phyloP scores from a whole-genome alignment of 257 asterid genomes.

The Nicotiana obtusifolia region DNA sequence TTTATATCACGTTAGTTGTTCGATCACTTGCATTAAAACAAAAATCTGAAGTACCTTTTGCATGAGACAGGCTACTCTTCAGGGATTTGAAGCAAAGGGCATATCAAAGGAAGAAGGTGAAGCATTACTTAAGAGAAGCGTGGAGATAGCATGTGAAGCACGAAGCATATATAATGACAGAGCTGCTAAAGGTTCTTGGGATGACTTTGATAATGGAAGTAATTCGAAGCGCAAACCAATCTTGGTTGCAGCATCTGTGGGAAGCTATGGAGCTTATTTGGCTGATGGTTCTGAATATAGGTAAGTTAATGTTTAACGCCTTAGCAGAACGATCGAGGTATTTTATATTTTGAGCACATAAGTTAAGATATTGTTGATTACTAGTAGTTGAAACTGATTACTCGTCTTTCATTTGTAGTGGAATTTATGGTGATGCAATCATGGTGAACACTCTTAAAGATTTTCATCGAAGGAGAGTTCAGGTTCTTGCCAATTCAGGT shows the following conservation, averaged over 20 bases:
- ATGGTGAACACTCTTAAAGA: conserved; percentile 50
- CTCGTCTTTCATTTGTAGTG: conserved; percentile 33
- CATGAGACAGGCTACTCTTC: conserved; percentile 64
- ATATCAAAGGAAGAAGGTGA: conserved; percentile 54
- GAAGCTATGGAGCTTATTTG: conserved; percentile 83
- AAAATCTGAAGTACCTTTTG: not conserved
- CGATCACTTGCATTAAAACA: not conserved
- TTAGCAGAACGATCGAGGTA: not conserved
- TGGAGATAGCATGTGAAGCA: conserved; percentile 68
- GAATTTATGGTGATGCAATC: conserved; percentile 55
- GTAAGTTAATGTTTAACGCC: conserved; percentile 15
- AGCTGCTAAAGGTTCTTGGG: conserved; percentile 46
- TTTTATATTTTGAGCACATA: not conserved
- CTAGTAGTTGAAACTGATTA: not conserved
- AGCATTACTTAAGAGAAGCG: conserved; percentile 51
- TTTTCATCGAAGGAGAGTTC: conserved; percentile 78
- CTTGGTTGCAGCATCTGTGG: conserved; percentile 82
- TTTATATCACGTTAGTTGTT: not conserved
- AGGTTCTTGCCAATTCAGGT: conserved; percentile 68
- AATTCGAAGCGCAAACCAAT: conserved; percentile 26
- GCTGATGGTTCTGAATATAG: conserved; percentile 90
- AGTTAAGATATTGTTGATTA: not conserved
- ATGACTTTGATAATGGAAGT: conserved; percentile 18
- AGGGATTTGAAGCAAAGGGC: conserved; percentile 83
- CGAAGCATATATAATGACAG: conserved; percentile 47